Conservation (phyloP, 2,329 filamentous ascomycete genomes). For the Phoma sp. region DNA sequence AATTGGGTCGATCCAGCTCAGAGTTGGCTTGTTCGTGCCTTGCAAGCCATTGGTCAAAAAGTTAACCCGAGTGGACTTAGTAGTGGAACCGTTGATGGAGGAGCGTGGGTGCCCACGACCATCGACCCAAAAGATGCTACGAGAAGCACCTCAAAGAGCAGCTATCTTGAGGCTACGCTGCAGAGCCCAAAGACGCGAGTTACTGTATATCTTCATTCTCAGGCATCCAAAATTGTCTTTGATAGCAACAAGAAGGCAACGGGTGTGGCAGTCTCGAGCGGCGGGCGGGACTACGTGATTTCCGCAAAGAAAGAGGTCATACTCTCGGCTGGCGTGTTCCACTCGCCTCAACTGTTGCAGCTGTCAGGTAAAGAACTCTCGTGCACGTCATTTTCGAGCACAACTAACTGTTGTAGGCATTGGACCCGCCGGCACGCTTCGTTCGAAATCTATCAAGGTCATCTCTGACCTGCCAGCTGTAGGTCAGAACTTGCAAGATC, state of each 20-base stretch:
- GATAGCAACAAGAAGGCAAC: constrained; percentile 22
- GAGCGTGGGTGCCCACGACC: constrained; percentile 35
- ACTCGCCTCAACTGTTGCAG: constrained; percentile 50
- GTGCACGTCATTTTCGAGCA: neutral
- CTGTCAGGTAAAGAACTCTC: constrained; percentile 31
- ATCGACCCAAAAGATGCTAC: constrained; percentile 37
- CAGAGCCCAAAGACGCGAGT: constrained; percentile 10
- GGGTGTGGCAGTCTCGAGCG: constrained; percentile 42
- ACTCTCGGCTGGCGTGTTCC: constrained; percentile 51
- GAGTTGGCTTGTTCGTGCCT: constrained; percentile 31
- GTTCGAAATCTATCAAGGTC: constrained; percentile 25
- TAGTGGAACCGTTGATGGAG: constrained; percentile 32
- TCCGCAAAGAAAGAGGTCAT: constrained; percentile 51
- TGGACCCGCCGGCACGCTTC: constrained; percentile 30
- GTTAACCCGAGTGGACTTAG: constrained; percentile 28
- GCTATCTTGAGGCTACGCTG: constrained; percentile 22
- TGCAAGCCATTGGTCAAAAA: constrained; percentile 31
- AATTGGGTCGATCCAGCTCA: constrained; percentile 36
- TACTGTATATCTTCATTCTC: constrained; percentile 21
- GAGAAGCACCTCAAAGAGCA: constrained; percentile 30
- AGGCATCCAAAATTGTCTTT: constrained; percentile 27
- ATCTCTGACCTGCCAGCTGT: constrained; percentile 35
- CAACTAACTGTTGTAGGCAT: constrained; percentile 41
- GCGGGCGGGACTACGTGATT: constrained; percentile 18
- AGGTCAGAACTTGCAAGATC: constrained; percentile 37